Evolutionary conservation across 805 yeast genomes (phyloP), one percentile per base, ranked within the genome.

Genomic region (Yarrowia sp.): DNA sequence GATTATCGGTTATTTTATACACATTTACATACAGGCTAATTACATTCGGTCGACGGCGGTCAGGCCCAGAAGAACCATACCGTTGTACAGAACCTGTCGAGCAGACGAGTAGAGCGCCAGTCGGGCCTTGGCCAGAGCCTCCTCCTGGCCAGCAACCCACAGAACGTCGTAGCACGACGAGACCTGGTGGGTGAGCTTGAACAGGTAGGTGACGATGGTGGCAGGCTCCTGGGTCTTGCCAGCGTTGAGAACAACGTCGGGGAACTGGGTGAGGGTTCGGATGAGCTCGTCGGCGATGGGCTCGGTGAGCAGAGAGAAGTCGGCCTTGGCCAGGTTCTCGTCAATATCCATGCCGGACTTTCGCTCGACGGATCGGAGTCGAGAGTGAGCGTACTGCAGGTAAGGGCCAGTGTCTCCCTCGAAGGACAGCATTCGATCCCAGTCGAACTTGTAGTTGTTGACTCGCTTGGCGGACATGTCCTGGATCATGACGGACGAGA

Each of bases 351-450:
- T 56, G 13, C 66, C 66, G 19, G 96, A 84, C 69, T 89, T 90
- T 79, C 98, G 87, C 77, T 90, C 92, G 69, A 94, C 91, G 6
- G 97, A 91, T 77, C 96, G 84, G 73, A 94, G 84, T 77, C 99
- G 89, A 19, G 98, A 91, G 77, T 94, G 99, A 44, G 99, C 98
- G 72, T 94, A 94, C 77, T 94, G 99, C 74, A 94, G 82, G 78
- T 94, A 94, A 64, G 99, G 98, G 73, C 99, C 99, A 63, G 99
- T 94, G 77, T 94, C 99, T 77, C 99, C 99, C 80, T 94, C 99
- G 68, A 94, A 92, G 3, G 98, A 90, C 46, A 88, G 82, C 97
- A 94, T 94, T 80, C 99, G 88, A 70, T 89, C 90, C 99, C 99
- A 94, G 76, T 90, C 89, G 78, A 94, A 94, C 70, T 86, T 90